Percentiles rank a stretch among this genome's conserved stretches.
These are phyloP conservation scores for Ceratocystis lukuohia DNA, from an alignment of 2,329 filamentous ascomycete species.

Conservation along the genomic window DNA sequence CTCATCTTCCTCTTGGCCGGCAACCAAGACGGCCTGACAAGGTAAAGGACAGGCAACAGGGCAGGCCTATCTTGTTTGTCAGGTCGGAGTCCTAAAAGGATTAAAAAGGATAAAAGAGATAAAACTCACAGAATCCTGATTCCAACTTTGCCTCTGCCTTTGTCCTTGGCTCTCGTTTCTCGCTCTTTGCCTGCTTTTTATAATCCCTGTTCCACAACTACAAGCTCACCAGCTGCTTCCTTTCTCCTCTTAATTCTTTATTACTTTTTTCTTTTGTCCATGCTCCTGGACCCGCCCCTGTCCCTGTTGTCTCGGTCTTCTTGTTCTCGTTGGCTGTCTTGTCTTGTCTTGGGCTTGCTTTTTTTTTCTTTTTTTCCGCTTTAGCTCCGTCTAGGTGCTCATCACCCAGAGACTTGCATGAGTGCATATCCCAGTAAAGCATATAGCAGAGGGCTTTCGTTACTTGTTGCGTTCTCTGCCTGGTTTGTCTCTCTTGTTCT, in stretches of 20 bases:
- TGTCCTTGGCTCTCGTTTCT: not conserved
- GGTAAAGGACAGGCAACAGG: too few species aligned
- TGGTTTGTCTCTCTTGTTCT: not conserved
- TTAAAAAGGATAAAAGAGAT: too few species aligned
- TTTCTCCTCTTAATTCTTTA: not conserved
- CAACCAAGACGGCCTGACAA: too few species aligned
- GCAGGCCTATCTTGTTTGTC: too few species aligned
- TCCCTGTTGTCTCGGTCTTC: conserved; percentile 4
- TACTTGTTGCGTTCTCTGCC: not conserved
- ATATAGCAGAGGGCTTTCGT: not conserved
- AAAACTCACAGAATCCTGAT: too few species aligned
- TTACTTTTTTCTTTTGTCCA: not conserved
- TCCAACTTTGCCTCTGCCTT: not conserved
- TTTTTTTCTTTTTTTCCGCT: not conserved
- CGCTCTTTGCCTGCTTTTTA: too few species aligned
- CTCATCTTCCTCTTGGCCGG: too few species aligned
- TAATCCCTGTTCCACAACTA: not conserved
- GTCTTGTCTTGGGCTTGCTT: not conserved
- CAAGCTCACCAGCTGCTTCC: not conserved
- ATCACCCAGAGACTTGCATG: too few species aligned
- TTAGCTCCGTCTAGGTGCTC: too few species aligned
- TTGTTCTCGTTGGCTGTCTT: not conserved
- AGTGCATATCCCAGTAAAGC: too few species aligned
- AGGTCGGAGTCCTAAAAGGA: too few species aligned
- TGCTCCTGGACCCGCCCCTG: not conserved